Percentiles rank a stretch among this genome's conserved stretches.
Evolutionary conservation across 2,329 filamentous ascomycete genomes (phyloP).

Genomic region (Biscogniauxia mediterranea): DNA sequence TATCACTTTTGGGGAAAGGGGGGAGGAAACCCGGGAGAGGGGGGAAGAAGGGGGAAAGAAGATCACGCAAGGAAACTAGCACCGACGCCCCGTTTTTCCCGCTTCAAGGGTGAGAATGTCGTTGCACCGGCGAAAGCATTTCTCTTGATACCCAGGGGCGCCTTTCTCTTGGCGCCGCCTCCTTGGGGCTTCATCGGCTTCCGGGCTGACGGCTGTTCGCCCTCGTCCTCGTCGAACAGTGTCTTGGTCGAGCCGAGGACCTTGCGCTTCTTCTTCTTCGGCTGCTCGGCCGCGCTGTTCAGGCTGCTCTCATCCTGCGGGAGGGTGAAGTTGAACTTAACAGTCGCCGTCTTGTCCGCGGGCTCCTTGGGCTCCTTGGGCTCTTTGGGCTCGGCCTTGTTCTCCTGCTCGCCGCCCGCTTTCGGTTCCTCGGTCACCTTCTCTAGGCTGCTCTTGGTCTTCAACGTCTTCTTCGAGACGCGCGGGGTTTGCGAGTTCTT

Average conservation of each 20-base stretch:
- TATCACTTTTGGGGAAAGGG: too few species aligned
- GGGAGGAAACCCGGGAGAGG: constrained; percentile 3
- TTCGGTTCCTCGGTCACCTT: constrained; percentile 34
- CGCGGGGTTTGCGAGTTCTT: constrained; percentile 40
- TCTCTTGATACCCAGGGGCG: constrained; percentile 40
- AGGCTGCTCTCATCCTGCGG: constrained; percentile 27
- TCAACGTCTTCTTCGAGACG: constrained; percentile 29
- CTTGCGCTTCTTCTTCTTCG: constrained; percentile 71
- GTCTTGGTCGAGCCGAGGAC: constrained; percentile 64
- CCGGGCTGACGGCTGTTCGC: constrained; percentile 37
- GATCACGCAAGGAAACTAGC: constrained; percentile 57
- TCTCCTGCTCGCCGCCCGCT: constrained; percentile 15
- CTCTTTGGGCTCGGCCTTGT: constrained; percentile 14
- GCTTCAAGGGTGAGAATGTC: constrained; percentile 71
- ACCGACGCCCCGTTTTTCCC: constrained; percentile 60
- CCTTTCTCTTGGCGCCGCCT: constrained; percentile 31
- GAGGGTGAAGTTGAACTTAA: constrained; percentile 33
- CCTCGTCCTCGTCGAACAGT: constrained; percentile 68
- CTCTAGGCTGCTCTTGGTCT: constrained; percentile 34
- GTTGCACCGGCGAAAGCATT: constrained; percentile 49
- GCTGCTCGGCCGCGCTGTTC: constrained; percentile 38
- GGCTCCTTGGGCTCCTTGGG: constrained; percentile 22
- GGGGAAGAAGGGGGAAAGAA: constrained; percentile 6
- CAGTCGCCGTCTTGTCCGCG: constrained; percentile 27
- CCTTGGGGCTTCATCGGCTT: constrained; percentile 30